A percentile compares a stretch with the other conserved stretches of the same genome.
Evolutionary conservation across 768 basidiomycete species (phyloP).

Genomic region (Erythrobasidium yunnanense): DNA sequence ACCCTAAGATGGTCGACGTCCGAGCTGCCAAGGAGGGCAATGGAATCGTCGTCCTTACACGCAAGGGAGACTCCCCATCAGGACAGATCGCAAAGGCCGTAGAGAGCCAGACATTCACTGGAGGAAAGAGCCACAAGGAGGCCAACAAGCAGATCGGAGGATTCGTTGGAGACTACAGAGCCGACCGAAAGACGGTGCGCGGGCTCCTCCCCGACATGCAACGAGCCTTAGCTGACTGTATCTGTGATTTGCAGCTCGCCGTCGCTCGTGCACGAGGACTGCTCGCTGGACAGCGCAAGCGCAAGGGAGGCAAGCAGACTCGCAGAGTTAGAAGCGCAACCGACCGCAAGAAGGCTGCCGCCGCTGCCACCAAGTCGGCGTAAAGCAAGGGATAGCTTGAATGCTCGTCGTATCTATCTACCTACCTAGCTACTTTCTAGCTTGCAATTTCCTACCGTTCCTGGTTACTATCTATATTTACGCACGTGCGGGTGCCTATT

Average conservation of each 20-base stretch:
- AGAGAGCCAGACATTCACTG: slow-evolving; percentile 1
- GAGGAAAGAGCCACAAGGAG: neutral
- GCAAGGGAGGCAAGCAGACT: slow-evolving; percentile 13
- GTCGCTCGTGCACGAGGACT: slow-evolving; percentile 6
- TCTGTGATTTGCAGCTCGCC: slow-evolving; percentile 24
- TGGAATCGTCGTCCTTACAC: slow-evolving; percentile 18
- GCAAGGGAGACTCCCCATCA: neutral
- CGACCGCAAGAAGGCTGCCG: slow-evolving; percentile 23
- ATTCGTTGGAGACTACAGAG: slow-evolving; percentile 3
- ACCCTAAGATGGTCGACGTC: slow-evolving; percentile 24
- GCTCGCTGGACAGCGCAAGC: slow-evolving; percentile 10
- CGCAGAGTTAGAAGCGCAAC: slow-evolving; percentile 14
- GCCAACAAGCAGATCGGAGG: slow-evolving; percentile 6
- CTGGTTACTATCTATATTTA: too few species aligned
- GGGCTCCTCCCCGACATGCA: neutral
- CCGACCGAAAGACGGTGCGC: slow-evolving; percentile 17
- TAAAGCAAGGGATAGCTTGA: too few species aligned
- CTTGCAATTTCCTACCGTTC: too few species aligned
- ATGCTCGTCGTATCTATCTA: too few species aligned
- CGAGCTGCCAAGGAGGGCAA: slow-evolving; percentile 9
- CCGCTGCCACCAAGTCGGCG: slow-evolving; percentile 20
- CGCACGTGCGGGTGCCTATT: too few species aligned
- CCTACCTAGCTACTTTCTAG: too few species aligned
- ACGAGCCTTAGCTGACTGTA: too few species aligned
- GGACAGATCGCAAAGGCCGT: slow-evolving; percentile 16